Base-by-base conservation (phyloP, 176 grass and related monocot species). In the Triticum timopheevii region DNA sequence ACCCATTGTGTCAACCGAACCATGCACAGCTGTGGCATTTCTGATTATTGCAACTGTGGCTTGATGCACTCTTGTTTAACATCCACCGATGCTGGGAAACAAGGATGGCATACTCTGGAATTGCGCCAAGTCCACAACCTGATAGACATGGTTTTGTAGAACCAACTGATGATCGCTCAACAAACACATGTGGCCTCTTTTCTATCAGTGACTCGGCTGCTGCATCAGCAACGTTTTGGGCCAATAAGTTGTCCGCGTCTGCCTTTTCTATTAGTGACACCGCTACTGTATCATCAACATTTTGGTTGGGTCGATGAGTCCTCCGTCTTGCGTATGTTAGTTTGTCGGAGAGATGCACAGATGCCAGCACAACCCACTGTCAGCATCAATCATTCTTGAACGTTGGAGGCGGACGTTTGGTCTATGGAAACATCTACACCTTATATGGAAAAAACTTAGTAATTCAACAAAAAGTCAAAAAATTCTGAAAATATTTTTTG, bases 181-280 rank as follows among this genome's bases (percentile, higher is more conserved):
- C 77, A 42, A 3, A 42, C 2, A 42, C 39, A 42, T 42, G 9
- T 42, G 39, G 39, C 39, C 10, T 10, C 39, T 10, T 42, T 42
- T 42, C 39, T 75, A 84, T 85, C 82, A 74, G 78, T 71, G 89
- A 82, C 78, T 92, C 90, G 67, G 81, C 58, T 38, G 50, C 47
- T 63, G 78, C 49, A 72, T 49, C 83, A 49, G 36, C 38, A 67
- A 19, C 50, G 33, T 82, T 84, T 70, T 34, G 78, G 52, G 65
- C 65, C 31, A 27, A 69, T 6, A 80, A 79, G 10, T 79, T 80
- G 31, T 90, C 84, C 31, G 19, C 35, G 76, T 89, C 73, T 72
- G 62, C 39, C 61, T 91, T 86, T 67, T 50, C n/a, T 75, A 84
- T 80, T 85, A 74, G 77, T 71, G 91, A 82, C 68, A 91, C 91